phyloP scores from a whole-genome alignment of 2,329 filamentous ascomycete species.

The Cordyceps cateniannulata region DNA sequence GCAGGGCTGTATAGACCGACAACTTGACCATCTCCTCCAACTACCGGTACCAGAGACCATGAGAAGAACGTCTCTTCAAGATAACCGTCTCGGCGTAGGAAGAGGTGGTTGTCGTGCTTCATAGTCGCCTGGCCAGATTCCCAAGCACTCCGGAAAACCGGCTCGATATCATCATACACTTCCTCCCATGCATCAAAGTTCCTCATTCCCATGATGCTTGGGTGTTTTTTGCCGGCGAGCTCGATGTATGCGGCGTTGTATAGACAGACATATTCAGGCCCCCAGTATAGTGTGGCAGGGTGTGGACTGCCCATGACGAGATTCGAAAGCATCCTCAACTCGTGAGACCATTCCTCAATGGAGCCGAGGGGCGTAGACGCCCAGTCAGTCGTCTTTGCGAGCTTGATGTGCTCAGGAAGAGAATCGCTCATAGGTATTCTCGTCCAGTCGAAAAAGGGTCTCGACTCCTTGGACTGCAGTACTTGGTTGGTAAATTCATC shows the following conservation, averaged over 20 bases:
- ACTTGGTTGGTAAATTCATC: slow-evolving; percentile 38
- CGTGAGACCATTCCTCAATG: slow-evolving; percentile 65
- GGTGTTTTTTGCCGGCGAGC: slow-evolving; percentile 72
- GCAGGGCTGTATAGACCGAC: slow-evolving; percentile 73
- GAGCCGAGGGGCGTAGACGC: slow-evolving; percentile 65
- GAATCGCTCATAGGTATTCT: slow-evolving; percentile 56
- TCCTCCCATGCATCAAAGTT: slow-evolving; percentile 66
- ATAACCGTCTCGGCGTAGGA: slow-evolving; percentile 62
- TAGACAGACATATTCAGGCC: slow-evolving; percentile 57
- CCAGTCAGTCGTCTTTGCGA: slow-evolving; percentile 69
- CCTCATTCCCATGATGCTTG: slow-evolving; percentile 63
- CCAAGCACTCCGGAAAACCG: slow-evolving; percentile 61
- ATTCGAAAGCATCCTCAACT: slow-evolving; percentile 73
- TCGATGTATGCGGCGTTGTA: slow-evolving; percentile 70
- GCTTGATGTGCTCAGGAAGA: slow-evolving; percentile 64
- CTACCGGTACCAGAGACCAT: slow-evolving; percentile 73
- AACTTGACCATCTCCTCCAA: slow-evolving; percentile 67
- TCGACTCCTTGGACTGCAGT: slow-evolving; percentile 28
- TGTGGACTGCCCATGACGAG: slow-evolving; percentile 74
- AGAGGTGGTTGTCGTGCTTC: slow-evolving; percentile 76
- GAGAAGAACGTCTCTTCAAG: slow-evolving; percentile 78
- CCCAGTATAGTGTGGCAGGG: slow-evolving; percentile 75
- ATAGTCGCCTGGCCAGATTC: slow-evolving; percentile 70
- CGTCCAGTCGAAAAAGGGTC: slow-evolving; percentile 74
- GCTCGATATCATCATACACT: slow-evolving; percentile 66